Evolutionary conservation across 208 protist species (phyloP).

Genomic region (Vickermania ingenoplastis): DNA sequence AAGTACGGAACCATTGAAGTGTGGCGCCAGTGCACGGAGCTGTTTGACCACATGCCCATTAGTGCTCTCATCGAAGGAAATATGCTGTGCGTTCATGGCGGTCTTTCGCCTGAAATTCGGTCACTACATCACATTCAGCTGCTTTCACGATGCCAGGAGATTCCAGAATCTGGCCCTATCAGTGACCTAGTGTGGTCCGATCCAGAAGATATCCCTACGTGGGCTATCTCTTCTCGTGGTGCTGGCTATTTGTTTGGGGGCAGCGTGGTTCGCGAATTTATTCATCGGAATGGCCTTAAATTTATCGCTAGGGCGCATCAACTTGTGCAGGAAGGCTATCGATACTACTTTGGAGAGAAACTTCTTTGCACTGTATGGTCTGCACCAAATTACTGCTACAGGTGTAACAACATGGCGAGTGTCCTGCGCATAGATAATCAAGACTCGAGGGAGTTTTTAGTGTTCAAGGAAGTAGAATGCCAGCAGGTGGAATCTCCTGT

Average conservation of each 20-base stretch:
- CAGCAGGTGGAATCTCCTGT: background rate
- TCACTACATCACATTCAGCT: constrained; percentile 77
- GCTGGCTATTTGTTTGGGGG: constrained; percentile 83
- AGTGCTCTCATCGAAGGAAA: constrained; percentile 94
- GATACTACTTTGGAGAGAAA: constrained; percentile 85
- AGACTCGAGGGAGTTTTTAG: constrained; percentile 72
- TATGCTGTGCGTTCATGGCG: constrained; percentile 97
- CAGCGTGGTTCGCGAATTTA: constrained; percentile 67
- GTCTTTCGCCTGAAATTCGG: constrained; percentile 94
- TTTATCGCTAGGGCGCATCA: constrained; percentile 87
- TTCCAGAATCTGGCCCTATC: constrained; percentile 80
- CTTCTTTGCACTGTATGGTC: constrained; percentile 94
- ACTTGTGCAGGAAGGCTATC: constrained; percentile 86
- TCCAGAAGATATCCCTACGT: constrained; percentile 76
- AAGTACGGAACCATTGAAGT: constrained; percentile 90
- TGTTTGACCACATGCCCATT: constrained; percentile 99
- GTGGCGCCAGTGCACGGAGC: constrained; percentile 97
- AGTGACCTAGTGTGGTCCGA: constrained; percentile 88
- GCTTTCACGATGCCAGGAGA: constrained; percentile 75
- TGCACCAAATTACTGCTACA: constrained; percentile 98
- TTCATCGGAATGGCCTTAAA: constrained; percentile 72
- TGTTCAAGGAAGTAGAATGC: constrained; percentile 67
- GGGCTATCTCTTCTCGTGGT: constrained; percentile 71
- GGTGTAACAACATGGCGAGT: constrained; percentile 93
- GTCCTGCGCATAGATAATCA: constrained; percentile 89